Percentiles rank a stretch among this genome's conserved stretches.
Evolutionary conservation across 2,329 filamentous ascomycete genomes (phyloP).

Genomic region (Volutella citrinella): DNA sequence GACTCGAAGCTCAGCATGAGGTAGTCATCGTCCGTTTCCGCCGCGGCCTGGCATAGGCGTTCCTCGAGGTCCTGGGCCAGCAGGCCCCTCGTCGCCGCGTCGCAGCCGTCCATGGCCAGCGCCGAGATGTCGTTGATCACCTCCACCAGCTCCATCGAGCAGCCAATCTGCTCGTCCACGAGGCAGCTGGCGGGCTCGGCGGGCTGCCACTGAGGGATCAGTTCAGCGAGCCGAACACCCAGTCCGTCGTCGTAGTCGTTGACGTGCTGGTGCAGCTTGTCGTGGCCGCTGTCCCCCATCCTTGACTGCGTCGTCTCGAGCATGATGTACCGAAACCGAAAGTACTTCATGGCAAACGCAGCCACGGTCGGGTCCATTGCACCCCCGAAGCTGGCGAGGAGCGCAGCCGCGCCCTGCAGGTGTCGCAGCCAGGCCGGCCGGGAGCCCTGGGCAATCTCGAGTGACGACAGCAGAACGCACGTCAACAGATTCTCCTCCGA

Average conservation of each 20-base stretch:
- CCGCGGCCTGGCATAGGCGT: conserved; percentile 7
- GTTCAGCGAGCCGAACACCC: conserved; percentile 11
- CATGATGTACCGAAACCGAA: conserved; percentile 21
- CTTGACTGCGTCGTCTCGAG: conserved; percentile 20
- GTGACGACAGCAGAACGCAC: conserved; percentile 19
- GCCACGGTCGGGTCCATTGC: conserved; percentile 14
- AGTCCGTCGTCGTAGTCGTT: conserved; percentile 9
- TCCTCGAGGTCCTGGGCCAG: conserved; percentile 9
- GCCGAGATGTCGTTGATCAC: conserved; percentile 21
- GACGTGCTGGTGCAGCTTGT: conserved; percentile 4
- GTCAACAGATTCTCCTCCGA: conserved; percentile 20
- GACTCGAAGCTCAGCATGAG: conserved; percentile 19
- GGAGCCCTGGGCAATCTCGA: conserved; percentile 22
- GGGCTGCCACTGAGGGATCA: conserved; percentile 8
- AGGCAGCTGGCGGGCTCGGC: conserved; percentile 8
- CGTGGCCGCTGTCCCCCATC: neutral
- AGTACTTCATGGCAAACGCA: conserved; percentile 19
- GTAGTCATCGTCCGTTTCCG: conserved; percentile 10
- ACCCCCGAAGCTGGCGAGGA: conserved; percentile 17
- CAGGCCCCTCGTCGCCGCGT: neutral
- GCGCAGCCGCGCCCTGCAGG: conserved; percentile 20
- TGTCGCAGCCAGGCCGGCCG: conserved; percentile 19
- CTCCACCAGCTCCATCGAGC: conserved; percentile 23
- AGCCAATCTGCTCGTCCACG: conserved; percentile 22
- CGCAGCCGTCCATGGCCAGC: conserved; percentile 5